Evolutionary conservation across 176 grass and related monocot species (phyloP).

Genomic region (Poa pratensis): DNA sequence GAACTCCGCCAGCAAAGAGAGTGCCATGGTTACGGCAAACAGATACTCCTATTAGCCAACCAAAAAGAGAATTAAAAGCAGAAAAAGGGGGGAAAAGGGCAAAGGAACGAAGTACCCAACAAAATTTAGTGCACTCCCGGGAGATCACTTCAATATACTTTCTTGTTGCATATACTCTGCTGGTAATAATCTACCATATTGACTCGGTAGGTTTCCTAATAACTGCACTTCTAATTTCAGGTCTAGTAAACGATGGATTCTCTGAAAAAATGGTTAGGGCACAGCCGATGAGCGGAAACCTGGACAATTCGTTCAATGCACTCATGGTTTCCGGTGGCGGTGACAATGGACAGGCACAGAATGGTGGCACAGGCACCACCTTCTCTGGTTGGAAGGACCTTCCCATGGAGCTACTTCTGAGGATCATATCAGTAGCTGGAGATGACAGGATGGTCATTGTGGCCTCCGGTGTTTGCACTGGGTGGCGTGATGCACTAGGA

Average conservation of each 20-base stretch:
- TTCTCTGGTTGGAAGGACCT: constrained; percentile 93
- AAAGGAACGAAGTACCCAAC: neutral
- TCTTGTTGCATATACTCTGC: neutral
- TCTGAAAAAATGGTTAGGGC: constrained; percentile 56
- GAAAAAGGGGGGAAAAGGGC: neutral
- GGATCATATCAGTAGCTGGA: constrained; percentile 60
- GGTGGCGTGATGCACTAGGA: constrained; percentile 79
- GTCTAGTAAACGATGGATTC: neutral
- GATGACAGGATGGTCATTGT: constrained; percentile 72
- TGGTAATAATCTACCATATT: neutral
- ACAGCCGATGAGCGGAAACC: constrained; percentile 33
- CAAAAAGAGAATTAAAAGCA: neutral
- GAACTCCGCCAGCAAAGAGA: neutral
- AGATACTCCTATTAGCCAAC: neutral
- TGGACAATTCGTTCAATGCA: constrained; percentile 61
- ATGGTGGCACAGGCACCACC: constrained; percentile 29
- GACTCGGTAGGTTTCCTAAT: constrained; percentile 4
- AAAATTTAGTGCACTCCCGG: neutral
- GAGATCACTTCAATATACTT: neutral
- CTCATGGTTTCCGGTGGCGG: constrained; percentile 48
- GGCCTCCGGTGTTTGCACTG: constrained; percentile 80
- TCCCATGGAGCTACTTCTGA: constrained; percentile 83
- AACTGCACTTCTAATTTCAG: constrained; percentile 35
- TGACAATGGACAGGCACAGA: constrained; percentile 42
- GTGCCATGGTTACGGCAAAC: neutral